phyloP scores from a whole-genome alignment of 176 grass and related monocot species.

The Raddia guianensis region DNA sequence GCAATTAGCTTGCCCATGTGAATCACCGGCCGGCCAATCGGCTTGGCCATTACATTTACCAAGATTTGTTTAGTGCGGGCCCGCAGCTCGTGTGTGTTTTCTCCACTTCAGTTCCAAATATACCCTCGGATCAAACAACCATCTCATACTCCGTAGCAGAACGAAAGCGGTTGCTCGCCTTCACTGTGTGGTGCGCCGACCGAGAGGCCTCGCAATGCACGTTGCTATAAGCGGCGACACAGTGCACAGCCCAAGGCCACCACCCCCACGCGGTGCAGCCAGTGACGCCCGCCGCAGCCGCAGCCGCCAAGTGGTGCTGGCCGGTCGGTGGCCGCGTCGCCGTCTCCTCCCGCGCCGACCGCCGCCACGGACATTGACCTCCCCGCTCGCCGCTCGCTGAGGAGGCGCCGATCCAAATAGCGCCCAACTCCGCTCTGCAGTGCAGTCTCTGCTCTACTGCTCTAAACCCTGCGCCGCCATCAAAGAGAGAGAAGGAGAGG shows the following conservation, averaged over 20 bases:
- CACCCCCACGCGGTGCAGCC: slow-evolving; percentile 23
- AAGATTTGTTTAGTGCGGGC: too few relatives aligned
- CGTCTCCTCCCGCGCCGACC: slow-evolving; percentile 6
- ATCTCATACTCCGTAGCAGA: background rate
- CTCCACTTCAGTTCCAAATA: background rate
- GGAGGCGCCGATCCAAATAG: slow-evolving; percentile 1
- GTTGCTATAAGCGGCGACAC: slow-evolving; percentile 22
- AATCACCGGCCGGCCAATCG: too few relatives aligned
- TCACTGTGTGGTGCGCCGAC: slow-evolving; percentile 24
- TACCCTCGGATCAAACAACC: background rate
- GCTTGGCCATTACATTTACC: too few relatives aligned
- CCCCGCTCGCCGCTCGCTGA: background rate
- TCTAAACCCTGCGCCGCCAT: slow-evolving; percentile 20
- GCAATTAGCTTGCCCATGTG: too few relatives aligned
- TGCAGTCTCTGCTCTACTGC: background rate
- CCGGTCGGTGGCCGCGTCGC: background rate
- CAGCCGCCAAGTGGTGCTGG: too few relatives aligned
- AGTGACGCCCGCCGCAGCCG: slow-evolving; percentile 2
- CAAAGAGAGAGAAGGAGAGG: background rate
- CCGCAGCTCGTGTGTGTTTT: background rate
- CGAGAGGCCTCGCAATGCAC: slow-evolving; percentile 17
- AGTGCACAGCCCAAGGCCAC: background rate
- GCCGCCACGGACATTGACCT: slow-evolving; percentile 21
- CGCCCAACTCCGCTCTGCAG: background rate
- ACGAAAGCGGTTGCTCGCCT: background rate